phyloP scores from a whole-genome alignment of 2,329 filamentous ascomycete genomes.

The Neofusicoccum kwambonambiense region DNA sequence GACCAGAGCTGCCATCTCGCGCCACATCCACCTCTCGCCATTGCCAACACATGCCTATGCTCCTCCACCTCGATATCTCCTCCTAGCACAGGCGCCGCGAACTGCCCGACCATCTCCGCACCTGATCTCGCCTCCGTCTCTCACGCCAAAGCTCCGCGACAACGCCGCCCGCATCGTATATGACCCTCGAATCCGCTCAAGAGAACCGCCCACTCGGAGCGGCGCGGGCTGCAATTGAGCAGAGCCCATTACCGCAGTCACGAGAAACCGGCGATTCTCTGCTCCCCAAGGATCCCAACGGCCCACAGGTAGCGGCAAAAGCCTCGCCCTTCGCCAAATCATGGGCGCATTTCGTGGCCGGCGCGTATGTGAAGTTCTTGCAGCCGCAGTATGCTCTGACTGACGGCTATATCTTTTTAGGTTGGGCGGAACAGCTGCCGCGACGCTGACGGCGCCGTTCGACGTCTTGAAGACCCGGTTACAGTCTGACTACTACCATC shows the following conservation, averaged over 20 bases:
- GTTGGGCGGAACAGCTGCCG: slow-evolving; percentile 84
- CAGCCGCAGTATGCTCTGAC: slow-evolving; percentile 21
- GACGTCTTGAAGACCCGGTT: slow-evolving; percentile 92
- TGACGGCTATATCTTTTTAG: slow-evolving; percentile 45
- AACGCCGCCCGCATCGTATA: slow-evolving; percentile 23
- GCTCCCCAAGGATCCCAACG: slow-evolving; percentile 46
- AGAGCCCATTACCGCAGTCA: slow-evolving; percentile 48
- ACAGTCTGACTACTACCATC: slow-evolving; percentile 92
- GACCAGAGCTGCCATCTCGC: neutral
- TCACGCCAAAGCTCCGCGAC: neutral
- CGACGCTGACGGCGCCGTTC: slow-evolving; percentile 88
- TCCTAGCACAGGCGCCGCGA: neutral
- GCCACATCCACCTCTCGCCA: neutral
- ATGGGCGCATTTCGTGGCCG: slow-evolving; percentile 89
- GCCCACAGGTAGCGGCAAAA: slow-evolving; percentile 36
- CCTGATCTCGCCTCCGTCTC: neutral
- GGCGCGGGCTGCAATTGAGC: slow-evolving; percentile 27
- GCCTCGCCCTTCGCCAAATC: slow-evolving; percentile 61
- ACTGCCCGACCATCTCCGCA: neutral
- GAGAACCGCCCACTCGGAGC: slow-evolving; percentile 31
- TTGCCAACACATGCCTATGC: neutral
- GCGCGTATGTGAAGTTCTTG: slow-evolving; percentile 61
- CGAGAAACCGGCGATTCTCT: slow-evolving; percentile 60
- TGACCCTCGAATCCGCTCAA: slow-evolving; percentile 36
- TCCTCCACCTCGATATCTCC: neutral